A percentile compares a stretch with the other conserved stretches of the same genome.
Conservation (phyloP, 306 rosid species). For the Rosa multiflora region DNA sequence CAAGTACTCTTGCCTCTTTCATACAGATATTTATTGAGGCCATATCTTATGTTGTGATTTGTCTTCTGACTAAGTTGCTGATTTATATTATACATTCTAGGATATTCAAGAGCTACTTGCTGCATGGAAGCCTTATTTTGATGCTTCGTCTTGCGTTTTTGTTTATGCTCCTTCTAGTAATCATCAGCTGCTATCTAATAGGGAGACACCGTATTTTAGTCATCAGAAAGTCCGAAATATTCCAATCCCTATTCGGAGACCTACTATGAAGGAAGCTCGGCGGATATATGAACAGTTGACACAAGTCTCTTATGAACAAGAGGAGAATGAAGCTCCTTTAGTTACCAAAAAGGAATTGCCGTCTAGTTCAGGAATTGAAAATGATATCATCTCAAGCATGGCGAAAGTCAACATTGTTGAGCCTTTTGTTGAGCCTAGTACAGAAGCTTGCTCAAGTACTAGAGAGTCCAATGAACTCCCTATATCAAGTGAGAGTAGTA, state of each 20-base stretch:
- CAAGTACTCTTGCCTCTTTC: not conserved
- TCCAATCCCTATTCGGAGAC: constrained; percentile 76
- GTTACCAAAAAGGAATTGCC: constrained; percentile 23
- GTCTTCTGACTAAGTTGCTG: constrained; percentile 17
- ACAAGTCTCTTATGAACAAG: constrained; percentile 54
- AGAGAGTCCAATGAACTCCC: constrained; percentile 33
- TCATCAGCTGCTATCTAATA: constrained; percentile 2
- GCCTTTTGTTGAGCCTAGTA: constrained; percentile 30
- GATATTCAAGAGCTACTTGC: too few relatives aligned
- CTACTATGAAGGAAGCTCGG: constrained; percentile 82
- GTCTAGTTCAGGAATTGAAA: constrained; percentile 22
- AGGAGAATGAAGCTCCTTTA: constrained; percentile 48
- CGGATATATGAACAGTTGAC: constrained; percentile 72
- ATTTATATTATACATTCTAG: constrained; percentile 2
- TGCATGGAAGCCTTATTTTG: too few relatives aligned
- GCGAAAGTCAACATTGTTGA: constrained; percentile 31
- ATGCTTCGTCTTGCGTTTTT: too few relatives aligned
- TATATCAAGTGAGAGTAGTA: constrained; percentile 56
- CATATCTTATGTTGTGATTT: not conserved
- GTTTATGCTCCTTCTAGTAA: too few relatives aligned
- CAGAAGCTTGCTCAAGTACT: constrained; percentile 42
- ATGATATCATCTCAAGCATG: constrained; percentile 28
- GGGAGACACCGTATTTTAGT: not conserved
- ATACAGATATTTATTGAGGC: not conserved
- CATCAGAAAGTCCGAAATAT: constrained; percentile 39